Percentiles rank a stretch among this genome's conserved stretches.
Evolutionary conservation across 2,329 filamentous ascomycete species (phyloP).

Genomic region (Pseudogymnoascus sp.): DNA sequence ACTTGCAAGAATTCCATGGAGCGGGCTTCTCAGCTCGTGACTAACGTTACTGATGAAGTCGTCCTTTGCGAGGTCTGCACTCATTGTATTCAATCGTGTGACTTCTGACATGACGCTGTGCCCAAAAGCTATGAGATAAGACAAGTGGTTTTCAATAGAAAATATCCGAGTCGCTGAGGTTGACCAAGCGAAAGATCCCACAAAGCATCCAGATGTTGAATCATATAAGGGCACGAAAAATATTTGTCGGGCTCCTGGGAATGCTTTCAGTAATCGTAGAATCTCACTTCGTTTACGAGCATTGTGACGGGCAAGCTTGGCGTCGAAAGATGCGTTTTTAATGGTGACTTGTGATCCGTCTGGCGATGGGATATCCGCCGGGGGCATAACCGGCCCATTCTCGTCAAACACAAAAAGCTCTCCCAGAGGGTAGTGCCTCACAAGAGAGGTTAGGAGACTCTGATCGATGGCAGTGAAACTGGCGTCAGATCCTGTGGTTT

Average conservation of each 20-base stretch:
- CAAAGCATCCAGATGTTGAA: constrained; percentile 24
- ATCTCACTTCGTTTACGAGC: neutral
- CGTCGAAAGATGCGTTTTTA: neutral
- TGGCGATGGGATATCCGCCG: neutral
- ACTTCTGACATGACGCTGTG: constrained; percentile 24
- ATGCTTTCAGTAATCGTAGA: constrained; percentile 8
- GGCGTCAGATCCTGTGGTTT: constrained; percentile 1
- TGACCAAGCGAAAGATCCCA: constrained; percentile 27
- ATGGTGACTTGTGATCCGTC: neutral
- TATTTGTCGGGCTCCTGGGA: constrained; percentile 24
- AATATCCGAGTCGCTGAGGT: constrained; percentile 20
- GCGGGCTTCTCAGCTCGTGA: constrained; percentile 25
- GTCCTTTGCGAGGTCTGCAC: constrained; percentile 22
- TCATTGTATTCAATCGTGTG: constrained; percentile 22
- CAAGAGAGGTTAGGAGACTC: neutral
- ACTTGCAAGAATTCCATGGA: constrained; percentile 46
- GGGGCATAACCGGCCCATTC: neutral
- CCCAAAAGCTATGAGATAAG: constrained; percentile 23
- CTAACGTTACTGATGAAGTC: constrained; percentile 26
- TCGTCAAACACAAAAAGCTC: neutral
- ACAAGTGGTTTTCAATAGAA: constrained; percentile 22
- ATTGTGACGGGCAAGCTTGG: constrained; percentile 10
- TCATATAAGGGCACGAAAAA: constrained; percentile 28
- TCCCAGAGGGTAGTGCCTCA: neutral
- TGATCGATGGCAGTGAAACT: constrained; percentile 19